phyloP scores from a whole-genome alignment of 805 yeast species.

The Schwanniomyces polymorphus region DNA sequence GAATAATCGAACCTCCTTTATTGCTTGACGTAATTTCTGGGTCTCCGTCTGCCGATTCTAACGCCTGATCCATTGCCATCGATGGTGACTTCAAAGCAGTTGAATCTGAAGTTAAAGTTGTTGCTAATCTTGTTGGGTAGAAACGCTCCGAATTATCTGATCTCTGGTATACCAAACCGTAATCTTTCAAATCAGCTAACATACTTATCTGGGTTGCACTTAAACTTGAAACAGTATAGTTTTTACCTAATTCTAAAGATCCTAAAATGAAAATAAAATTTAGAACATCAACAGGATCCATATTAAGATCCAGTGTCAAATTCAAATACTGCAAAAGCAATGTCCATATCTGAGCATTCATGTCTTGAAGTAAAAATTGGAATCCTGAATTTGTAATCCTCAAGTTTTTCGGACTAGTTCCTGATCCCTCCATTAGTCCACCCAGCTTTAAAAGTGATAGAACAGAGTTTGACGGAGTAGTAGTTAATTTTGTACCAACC shows the following conservation, averaged over 20 bases:
- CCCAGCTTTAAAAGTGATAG: conserved; percentile 73
- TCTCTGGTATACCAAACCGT: conserved; percentile 79
- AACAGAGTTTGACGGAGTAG: conserved; percentile 79
- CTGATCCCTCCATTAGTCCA: conserved; percentile 78
- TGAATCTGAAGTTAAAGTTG: conserved; percentile 84
- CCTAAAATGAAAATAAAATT: conserved; percentile 94
- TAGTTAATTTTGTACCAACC: conserved; percentile 86
- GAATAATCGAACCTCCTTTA: conserved; percentile 67
- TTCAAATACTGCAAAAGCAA: conserved; percentile 82
- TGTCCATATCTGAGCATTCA: conserved; percentile 94
- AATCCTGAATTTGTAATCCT: conserved; percentile 89
- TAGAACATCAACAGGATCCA: conserved; percentile 95
- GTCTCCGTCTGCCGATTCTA: conserved; percentile 22
- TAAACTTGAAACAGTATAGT: conserved; percentile 69
- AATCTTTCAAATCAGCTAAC: conserved; percentile 88
- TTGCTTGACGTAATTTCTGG: conserved; percentile 18
- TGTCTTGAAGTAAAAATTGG: conserved; percentile 90
- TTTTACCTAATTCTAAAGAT: conserved; percentile 85
- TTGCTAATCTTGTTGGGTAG: conserved; percentile 89
- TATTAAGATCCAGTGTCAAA: conserved; percentile 76
- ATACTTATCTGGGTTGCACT: conserved; percentile 80
- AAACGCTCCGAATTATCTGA: conserved; percentile 58
- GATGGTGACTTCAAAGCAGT: conserved; percentile 72
- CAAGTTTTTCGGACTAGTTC: conserved; percentile 38
- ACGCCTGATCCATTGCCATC: conserved; percentile 69